Conservation (phyloP, 371 early-diverging fungal genomes). For the Mucor sp. region DNA sequence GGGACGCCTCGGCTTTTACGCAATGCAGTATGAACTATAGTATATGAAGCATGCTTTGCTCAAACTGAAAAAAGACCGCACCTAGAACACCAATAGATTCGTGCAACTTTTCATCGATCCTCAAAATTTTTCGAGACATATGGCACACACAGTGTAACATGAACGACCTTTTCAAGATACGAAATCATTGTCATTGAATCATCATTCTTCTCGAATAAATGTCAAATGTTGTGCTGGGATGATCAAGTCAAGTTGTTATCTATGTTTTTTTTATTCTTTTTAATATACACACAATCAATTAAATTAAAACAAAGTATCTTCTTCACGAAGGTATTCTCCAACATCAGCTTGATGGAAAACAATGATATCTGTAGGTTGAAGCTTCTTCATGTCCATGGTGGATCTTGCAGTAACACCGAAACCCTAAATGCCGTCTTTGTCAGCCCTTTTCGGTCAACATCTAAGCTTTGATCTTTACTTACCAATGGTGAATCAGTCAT, state of each 20-base stretch:
- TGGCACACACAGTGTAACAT: background rate
- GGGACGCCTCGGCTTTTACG: background rate
- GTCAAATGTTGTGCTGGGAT: background rate
- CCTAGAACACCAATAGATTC: background rate
- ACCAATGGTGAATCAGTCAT: constrained; percentile 94
- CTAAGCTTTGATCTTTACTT: constrained; percentile 10
- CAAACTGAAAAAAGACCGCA: background rate
- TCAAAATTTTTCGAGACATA: background rate
- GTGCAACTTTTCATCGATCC: background rate
- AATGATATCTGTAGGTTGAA: constrained; percentile 95
- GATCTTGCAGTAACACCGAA: constrained; percentile 98
- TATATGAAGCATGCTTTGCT: background rate
- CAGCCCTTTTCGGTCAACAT: background rate
- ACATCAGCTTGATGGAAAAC: constrained; percentile 99
- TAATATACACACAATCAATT: background rate
- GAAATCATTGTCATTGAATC: background rate
- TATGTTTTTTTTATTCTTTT: background rate
- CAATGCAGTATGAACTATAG: background rate
- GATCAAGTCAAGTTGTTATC: background rate
- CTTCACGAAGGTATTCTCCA: constrained; percentile 97
- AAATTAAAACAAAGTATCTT: constrained; percentile 83
- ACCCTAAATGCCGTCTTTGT: constrained; percentile 59
- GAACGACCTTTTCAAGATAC: background rate
- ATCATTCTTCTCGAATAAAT: background rate
- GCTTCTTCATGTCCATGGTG: constrained; percentile 85